phyloP scores from a whole-genome alignment of 2,329 filamentous ascomycete species.

The Exophiala lecanii-corni region DNA sequence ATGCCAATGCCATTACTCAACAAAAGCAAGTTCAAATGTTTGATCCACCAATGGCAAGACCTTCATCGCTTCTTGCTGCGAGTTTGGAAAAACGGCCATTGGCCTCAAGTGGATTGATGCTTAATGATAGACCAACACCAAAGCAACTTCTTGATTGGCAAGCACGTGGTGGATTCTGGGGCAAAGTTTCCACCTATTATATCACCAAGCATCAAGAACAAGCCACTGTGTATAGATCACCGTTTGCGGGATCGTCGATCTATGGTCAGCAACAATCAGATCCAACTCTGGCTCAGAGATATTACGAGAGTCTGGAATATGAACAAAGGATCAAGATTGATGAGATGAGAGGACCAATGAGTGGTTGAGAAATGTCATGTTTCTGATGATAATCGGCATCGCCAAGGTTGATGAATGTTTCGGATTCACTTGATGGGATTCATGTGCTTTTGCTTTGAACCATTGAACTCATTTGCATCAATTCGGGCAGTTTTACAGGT shows the following conservation, averaged over 20 bases:
- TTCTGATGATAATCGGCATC: no score
- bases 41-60: conserved; percentile 20
- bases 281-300: conserved; percentile 11
- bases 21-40: conserved; percentile 6
- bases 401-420: no score
- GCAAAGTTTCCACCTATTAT: conserved; percentile 23
- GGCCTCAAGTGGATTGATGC: conserved; percentile 16
- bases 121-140: conserved; percentile 23
- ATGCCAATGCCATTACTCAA: conserved; percentile 3
- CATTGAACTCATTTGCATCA: no score
- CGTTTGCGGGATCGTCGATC: conserved; percentile 14
- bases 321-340: conserved; percentile 17
- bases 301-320: conserved; percentile 17
- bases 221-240: conserved; percentile 23
- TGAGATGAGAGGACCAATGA: background rate
- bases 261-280: conserved; percentile 4
- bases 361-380: background rate
- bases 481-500: no score
- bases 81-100: conserved; percentile 21
- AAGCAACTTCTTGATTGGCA: conserved; percentile 22
- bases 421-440: no score
- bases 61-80: conserved; percentile 15
- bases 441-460: no score
- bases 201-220: conserved; percentile 21
- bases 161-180: conserved; percentile 25